Base-by-base conservation (phyloP, 805 yeast genomes). In the Saccharomycopsis schoenii region DNA sequence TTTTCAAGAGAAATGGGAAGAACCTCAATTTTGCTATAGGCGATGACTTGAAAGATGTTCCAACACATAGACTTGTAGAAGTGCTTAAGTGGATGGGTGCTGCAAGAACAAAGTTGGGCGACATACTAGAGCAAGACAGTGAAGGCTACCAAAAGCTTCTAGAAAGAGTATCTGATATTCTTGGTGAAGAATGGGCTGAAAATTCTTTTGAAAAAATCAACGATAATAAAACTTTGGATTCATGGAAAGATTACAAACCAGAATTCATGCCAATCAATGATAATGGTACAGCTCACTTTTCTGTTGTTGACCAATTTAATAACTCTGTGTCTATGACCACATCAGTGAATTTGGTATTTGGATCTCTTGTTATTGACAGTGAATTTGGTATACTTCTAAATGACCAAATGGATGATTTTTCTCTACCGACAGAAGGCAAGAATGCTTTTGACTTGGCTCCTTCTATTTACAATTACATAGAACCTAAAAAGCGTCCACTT, bases 351-450 rank as follows among this genome's bases (percentile, higher is more conserved):
- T 73, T 91, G 59, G 70, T 82, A 47, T 93, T 91, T 73, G 99
- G 99, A 0, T 84, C 94, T 12, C 69, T 83, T 66, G 86, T 93
- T 5, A 88, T 86, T 69, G 97, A 93, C 70, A 84, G 86, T 1
- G 70, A 62, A 1, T 92, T 98, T 0, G 98, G 97, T 1, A 75
- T 93, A 9, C 79, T 93, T 10, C 73, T 93, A 68, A 93, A 93
- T 73, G 84, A 89, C 67, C 90, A 93, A 71, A 92, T 93, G 97
- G 97, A 93, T 72, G 98, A 93, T 70, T 93, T 93, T 68, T 86
- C 96, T 9, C 76, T 82, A 39, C 91, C 94, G 1, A 76, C 80
- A 15, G 74, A 78, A 8, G 76, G 80, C 17, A 14, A 24, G 15
- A 93, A 93, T 71, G 86, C 90, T 15, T 93, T 91, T 72, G 87